These are phyloP conservation scores for Clitopilus passeckerianus DNA, from an alignment of 768 basidiomycete genomes.

Conservation along the genomic window DNA sequence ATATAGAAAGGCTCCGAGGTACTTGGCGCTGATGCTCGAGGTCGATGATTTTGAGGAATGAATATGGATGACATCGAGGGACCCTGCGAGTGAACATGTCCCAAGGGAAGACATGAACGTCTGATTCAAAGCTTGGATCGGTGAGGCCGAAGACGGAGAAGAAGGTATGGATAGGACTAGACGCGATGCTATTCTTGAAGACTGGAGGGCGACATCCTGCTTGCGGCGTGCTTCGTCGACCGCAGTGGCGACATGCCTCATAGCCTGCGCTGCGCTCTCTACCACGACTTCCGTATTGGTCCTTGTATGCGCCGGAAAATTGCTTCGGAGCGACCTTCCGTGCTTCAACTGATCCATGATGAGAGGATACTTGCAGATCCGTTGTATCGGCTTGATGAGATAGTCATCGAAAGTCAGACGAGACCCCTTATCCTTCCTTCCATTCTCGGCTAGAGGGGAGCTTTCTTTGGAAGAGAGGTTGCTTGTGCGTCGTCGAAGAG, in stretches of 20 bases:
- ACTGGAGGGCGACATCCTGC: slow-evolving; percentile 62
- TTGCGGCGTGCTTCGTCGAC: slow-evolving; percentile 79
- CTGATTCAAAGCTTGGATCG: slow-evolving; percentile 36
- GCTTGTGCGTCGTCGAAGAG: slow-evolving; percentile 29
- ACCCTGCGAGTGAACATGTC: slow-evolving; percentile 74
- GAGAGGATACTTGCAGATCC: slow-evolving; percentile 93
- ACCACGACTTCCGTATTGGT: slow-evolving; percentile 39
- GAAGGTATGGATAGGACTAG: slow-evolving; percentile 38
- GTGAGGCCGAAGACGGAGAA: slow-evolving; percentile 20
- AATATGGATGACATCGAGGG: slow-evolving; percentile 83
- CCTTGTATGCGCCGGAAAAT: slow-evolving; percentile 13
- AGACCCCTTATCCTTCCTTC: slow-evolving; percentile 24
- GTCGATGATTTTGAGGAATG: slow-evolving; percentile 38
- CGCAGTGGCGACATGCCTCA: slow-evolving; percentile 69
- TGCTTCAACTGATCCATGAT: slow-evolving; percentile 70
- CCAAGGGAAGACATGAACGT: slow-evolving; percentile 75
- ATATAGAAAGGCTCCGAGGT: slow-evolving; percentile 89
- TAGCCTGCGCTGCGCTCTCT: slow-evolving; percentile 56
- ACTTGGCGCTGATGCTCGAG: slow-evolving; percentile 69
- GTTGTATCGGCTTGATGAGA: slow-evolving; percentile 95
- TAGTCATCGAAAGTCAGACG: slow-evolving; percentile 77
- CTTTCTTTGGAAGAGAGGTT: slow-evolving; percentile 26
- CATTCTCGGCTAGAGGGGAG: slow-evolving; percentile 13
- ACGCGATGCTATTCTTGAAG: slow-evolving; percentile 63
- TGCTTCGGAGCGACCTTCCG: slow-evolving; percentile 22